Evolutionary conservation across 306 rosid species (phyloP).

Genomic region (Rosa lucieae): DNA sequence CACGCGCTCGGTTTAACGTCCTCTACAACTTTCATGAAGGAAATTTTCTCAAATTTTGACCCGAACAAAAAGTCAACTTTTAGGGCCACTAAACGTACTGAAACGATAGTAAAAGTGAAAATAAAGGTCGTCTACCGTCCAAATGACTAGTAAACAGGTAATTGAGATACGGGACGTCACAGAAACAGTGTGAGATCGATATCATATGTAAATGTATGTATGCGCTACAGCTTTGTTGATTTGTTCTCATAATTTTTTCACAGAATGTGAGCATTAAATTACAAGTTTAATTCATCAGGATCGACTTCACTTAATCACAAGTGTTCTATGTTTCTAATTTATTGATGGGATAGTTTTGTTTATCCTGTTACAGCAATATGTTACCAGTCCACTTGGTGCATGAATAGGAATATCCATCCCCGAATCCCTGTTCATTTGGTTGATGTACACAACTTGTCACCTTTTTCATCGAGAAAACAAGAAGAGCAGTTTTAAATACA

Average conservation of each 20-base stretch:
- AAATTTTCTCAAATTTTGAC: too few species aligned
- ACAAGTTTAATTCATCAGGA: background rate
- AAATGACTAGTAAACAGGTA: too few species aligned
- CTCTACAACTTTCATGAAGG: too few species aligned
- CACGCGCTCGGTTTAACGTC: too few species aligned
- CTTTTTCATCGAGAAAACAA: too few species aligned
- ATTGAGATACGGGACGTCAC: too few species aligned
- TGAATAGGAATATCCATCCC: background rate
- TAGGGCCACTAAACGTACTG: too few species aligned
- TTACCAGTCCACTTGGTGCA: background rate
- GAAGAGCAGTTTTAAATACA: too few species aligned
- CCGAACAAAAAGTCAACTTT: too few species aligned
- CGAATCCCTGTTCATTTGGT: background rate
- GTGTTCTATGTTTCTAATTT: background rate
- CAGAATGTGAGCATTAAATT: background rate
- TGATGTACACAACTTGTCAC: background rate
- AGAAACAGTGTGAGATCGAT: slow-evolving; percentile 1
- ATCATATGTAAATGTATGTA: background rate
- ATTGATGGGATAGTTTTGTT: background rate
- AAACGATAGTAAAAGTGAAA: too few species aligned
- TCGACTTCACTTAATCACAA: background rate
- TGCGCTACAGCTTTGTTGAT: slow-evolving; percentile 1
- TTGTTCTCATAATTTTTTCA: background rate
- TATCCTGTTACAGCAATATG: background rate
- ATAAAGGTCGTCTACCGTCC: too few species aligned